Percentiles rank a stretch among this genome's conserved stretches.
These are phyloP conservation scores for Trichoderma erinaceum DNA, from an alignment of 495 filamentous ascomycete genomes.

Conservation along the genomic window DNA sequence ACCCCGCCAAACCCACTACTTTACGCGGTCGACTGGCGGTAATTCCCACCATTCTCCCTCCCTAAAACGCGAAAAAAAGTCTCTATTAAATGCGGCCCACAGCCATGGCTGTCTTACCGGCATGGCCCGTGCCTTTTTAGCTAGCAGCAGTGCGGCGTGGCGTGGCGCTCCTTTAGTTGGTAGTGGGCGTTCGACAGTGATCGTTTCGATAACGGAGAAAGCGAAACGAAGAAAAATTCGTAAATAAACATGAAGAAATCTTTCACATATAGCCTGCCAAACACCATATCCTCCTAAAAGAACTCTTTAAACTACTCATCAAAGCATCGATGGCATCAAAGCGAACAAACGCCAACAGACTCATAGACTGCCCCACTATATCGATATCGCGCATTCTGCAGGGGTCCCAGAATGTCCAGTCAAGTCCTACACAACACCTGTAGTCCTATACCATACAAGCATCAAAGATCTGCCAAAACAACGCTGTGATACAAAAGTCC, in stretches of 20 bases:
- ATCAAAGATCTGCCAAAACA: background rate
- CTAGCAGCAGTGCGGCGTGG: background rate
- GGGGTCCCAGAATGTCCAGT: too few species aligned
- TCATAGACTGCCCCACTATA: background rate
- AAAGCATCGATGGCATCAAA: background rate
- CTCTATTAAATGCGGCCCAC: background rate
- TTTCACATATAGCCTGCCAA: too few species aligned
- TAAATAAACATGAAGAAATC: too few species aligned
- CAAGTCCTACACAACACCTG: too few species aligned
- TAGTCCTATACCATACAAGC: too few species aligned
- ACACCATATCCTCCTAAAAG: too few species aligned
- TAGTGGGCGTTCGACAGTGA: background rate
- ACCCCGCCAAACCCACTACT: slow-evolving; percentile 7
- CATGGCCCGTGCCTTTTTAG: slow-evolving; percentile 3
- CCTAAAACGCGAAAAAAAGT: background rate
- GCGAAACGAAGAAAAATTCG: too few species aligned
- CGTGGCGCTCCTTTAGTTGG: background rate
- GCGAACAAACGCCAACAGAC: background rate
- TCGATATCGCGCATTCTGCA: background rate
- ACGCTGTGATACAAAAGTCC: background rate
- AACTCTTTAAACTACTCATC: background rate
- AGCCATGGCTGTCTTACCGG: background rate
- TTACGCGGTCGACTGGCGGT: background rate
- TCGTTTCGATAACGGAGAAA: background rate
- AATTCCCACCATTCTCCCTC: background rate